Evolutionary conservation across 78 protist species (phyloP), one percentile per base, ranked within the genome.

Genomic region (Dictyostelium intermedium): DNA sequence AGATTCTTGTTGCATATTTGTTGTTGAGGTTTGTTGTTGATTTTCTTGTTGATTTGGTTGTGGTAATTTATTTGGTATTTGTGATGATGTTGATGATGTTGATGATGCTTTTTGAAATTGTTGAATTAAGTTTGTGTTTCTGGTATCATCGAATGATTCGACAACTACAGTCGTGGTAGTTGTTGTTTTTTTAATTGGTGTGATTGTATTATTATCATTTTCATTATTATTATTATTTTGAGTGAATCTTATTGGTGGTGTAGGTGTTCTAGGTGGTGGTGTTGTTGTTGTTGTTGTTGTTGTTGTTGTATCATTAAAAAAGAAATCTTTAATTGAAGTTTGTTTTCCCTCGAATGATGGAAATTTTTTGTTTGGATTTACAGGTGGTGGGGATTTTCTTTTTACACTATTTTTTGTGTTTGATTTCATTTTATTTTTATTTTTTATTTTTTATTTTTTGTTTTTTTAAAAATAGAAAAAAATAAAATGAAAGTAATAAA

Each of bases 311-410:
- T 70, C 78, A 63, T 63, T 63, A 9, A 63, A 37, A 37, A 85
- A 85, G 76, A 76, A 85, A 34, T 85, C 92, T 11, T 43, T 63
- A 25, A 85, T 85, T 13, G 92, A 77, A 2, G 92, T 27, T 85
- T 85, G 92, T 77, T 60, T 45, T 3, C 92, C 83, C 1, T 39
- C 47, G 56, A 76, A 76, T 1, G 60, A 11, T 18, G 70, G 92
- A 76, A 85, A 85, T 37, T 47, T 27, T 72, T 84, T 84, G 47
- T 72, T 53, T 45, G 41, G 35, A 9, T 45, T 79, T 8, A 45
- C n/a, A 27, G 60, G 35, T n/a, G 84, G 39, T 27, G 84, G 84
- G 4, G 84, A 79, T 41, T 41, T 45, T 79, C 84, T 79, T 79
- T 79, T 79, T 20, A 77, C 35, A 20, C 34, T 25, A 63, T 25